Base-by-base conservation (phyloP, 345 rosid species). In the Brassica juncea region DNA sequence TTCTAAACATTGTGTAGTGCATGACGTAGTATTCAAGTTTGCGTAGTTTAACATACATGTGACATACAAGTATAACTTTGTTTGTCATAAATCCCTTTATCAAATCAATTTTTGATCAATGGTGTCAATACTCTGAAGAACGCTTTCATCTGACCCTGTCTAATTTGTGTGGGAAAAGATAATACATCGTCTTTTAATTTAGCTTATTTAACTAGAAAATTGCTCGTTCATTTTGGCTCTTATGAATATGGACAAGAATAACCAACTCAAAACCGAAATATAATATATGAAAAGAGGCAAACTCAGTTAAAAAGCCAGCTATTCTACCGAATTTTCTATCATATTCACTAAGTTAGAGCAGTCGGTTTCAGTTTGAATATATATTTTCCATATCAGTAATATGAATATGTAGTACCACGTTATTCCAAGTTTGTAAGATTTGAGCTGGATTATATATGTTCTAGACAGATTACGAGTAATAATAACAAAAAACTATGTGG, bases 391-490 rank as follows among this genome's bases (percentile, higher is more conserved):
- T 19, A 19, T n/a, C 25, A 4, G 59, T 68, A 14, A 27, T n/a
- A 16, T 27, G 21, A 25, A 59, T 59, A 44, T 21, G 34, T 25
- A 42, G 19, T 9, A 28, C 27, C 42, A 28, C 31, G 42, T 52
- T 68, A 54, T 27, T 69, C 15, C 27, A 28, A 28, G 42, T 27
- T 60, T 59, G 31, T 61, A 28, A 12, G 10, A 28, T 62, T 63
- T 63, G 23, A 31, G 67, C 27, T 64, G n/a, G 39, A 25, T 25
- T 72, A 39, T 72, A 39, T 35, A 12, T 72, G 10, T 72, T 72
- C 25, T 60, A 37, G 11, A n/a, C 11, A 60, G 9, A 15, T 14
- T 30, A 9, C 12, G 35, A 68, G 14, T 23, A 44, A 44, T 27
- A 25, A 12, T 47, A 47, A 47, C 54, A 47, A 12, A 42, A 39